Base-by-base conservation (phyloP, 805 yeast species). In the Candida pseudofarinosa region DNA sequence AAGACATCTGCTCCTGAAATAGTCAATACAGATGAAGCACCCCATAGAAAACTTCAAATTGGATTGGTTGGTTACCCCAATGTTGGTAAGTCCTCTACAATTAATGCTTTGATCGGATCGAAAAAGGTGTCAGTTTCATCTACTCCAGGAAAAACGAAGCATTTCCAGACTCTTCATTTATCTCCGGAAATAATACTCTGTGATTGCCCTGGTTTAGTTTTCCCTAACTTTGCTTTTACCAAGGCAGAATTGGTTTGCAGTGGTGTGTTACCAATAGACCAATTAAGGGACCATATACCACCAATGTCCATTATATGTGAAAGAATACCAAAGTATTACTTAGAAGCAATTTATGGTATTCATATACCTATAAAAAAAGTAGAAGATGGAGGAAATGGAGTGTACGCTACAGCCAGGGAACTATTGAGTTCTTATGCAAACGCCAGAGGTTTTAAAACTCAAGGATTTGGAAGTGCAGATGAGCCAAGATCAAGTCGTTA, bases 121-220 rank as follows among this genome's bases (percentile, higher is more conserved):
- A 93, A 93, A 59, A 90, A 88, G 62, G 99, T 93, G n/a, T 89
- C 97, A 2, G 99, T 93, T 32, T 91, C 98, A 2, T 76, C 98
- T 1, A 93, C 99, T 1, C 99, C 99, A 12, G 99, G 99, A 71
- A 93, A 93, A 62, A 93, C 99, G 12, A 93, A 93, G 63, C 99
- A 93, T 74, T 93, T 93, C 76, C 99, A 93, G 71, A 93, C 99
- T 1, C 90, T 93, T 48, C 79, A 80, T 58, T 74, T 93, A 36
- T 80, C 96, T 1, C 86, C 85, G 40, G 76, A 84, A 31, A 93
- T 93, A 2, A 75, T 89, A 52, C 73, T 93, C 41, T 93, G 98
- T 67, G 99, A 93, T 74, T 93, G 99, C 73, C 99, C 99, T 2
- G 99, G 99, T 77, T 74, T 93, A 48, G 99, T 93, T 14, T 93